Evolutionary conservation across 371 early-diverging fungal species (phyloP), one percentile per base, ranked within the genome.

Genomic region (Fennellomyces sp.): DNA sequence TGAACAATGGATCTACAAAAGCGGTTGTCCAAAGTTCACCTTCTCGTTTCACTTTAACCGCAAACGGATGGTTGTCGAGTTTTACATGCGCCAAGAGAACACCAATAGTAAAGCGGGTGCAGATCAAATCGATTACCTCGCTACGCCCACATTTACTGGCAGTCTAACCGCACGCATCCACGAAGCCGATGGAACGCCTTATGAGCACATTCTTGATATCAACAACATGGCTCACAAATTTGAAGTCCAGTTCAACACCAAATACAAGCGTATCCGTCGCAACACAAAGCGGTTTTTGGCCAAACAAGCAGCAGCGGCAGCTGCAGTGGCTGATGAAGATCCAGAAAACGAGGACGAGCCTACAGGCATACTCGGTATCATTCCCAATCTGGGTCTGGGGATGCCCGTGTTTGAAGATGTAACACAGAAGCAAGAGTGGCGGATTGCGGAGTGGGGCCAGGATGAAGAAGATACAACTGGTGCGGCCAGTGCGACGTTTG

Each of bases 211-310:
- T 25, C 75, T 98, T 17, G 89, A 91, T 41, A 91, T 98, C 35
- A 90, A 92, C 30, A 91, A 91, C 23, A 57, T 62, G 17, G 63
- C 76, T n/a, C 86, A 94, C 64, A 84, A 87, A 48, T 94, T 91
- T 60, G 95, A 97, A 64, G 90, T 98, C 6, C 91, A 89, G 56
- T 98, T 95, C 75, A 94, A 98, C 69, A 96, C 97, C 12, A 96
- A 96, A 70, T 96, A 97, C 72, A 96, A 97, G 80, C 91, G 97
- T 66, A 94, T 94, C 64, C 83, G 94, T 23, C 85, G 94, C 31
- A 90, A 87, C 64, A 94, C 91, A 4, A 92, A 91, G 60, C 79
- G 92, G 47, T 93, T 93, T 72, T 83, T 88, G 56, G 84, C 87
- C 51, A 87, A 90, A 36, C 91, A 91, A 74, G 85, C 89, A 11